phyloP scores from a whole-genome alignment of 1,139 yeast species.

The Waltiozyma sp. region DNA sequence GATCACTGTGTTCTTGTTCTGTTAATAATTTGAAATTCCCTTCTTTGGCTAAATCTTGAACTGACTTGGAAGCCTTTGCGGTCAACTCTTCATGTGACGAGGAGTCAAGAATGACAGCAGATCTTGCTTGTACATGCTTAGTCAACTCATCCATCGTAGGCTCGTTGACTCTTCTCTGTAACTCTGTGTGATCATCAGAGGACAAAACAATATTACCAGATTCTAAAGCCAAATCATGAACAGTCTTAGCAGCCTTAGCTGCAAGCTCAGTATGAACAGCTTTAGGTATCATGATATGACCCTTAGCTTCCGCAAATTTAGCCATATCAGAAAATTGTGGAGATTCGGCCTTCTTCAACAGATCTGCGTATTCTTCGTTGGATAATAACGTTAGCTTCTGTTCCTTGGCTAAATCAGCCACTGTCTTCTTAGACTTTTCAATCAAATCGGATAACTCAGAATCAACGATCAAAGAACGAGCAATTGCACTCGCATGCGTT shows the following conservation, averaged over 20 bases:
- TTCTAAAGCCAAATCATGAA: conserved; percentile 19
- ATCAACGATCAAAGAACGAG: conserved; percentile 20
- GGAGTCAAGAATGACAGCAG: not conserved
- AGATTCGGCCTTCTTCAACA: conserved; percentile 19
- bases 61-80: conserved; percentile 5
- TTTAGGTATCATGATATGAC: conserved; percentile 19
- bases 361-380: conserved; percentile 19
- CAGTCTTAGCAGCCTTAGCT: conserved; percentile 21
- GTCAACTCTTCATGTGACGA: conserved; percentile 13
- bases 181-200: conserved; percentile 18
- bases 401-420: conserved; percentile 20
- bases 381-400: conserved; percentile 23
- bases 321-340: conserved; percentile 24
- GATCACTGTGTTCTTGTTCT: not conserved
- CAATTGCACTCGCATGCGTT: conserved; percentile 17
- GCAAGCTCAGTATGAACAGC: conserved; percentile 16
- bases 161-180: conserved; percentile 20
- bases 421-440: not conserved
- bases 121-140: not conserved
- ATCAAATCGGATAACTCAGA: conserved; percentile 9
- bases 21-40: conserved; percentile 3
- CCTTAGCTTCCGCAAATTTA: conserved; percentile 24
- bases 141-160: conserved; percentile 29
- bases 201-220: conserved; percentile 20
- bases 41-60: conserved; percentile 12